Conservation (phyloP, 202 grass and related monocot species). For the Carex sylvatica region DNA sequence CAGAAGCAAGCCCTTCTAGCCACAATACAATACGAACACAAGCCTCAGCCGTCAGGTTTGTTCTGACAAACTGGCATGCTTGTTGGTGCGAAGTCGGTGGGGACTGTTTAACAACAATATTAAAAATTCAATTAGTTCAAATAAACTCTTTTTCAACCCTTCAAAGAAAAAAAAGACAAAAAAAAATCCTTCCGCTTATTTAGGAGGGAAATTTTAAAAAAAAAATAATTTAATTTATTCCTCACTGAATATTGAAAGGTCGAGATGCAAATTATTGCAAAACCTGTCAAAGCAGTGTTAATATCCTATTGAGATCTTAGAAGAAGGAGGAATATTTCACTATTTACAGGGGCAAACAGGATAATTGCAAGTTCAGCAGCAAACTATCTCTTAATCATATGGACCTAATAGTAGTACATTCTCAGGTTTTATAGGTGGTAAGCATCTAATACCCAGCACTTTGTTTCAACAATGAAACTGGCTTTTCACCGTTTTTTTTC, state of each 20-base stretch:
- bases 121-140: conserved; percentile 13
- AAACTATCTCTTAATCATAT: background rate
- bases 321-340: background rate
- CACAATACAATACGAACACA: conserved; percentile 82
- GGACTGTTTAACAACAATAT: conserved; percentile 45
- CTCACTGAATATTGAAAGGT: background rate
- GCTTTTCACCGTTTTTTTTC: too few relatives aligned
- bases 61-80: conserved; percentile 70
- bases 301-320: background rate
- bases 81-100: conserved; percentile 90
- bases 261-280: conserved; percentile 12
- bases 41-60: conserved; percentile 66
- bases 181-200: background rate
- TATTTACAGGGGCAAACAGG: background rate
- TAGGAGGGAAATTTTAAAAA: background rate
- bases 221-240: background rate
- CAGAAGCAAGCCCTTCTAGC: conserved; percentile 93
- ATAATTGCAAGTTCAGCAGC: background rate
- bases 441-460: conserved; percentile 4
- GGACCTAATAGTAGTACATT: background rate
- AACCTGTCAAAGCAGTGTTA: background rate
- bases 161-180: background rate
- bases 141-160: background rate
- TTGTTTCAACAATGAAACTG: too few relatives aligned
- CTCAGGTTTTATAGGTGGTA: conserved; percentile 12